phyloP scores from a whole-genome alignment of 129 eudicot species.

The Artemisia argyi region DNA sequence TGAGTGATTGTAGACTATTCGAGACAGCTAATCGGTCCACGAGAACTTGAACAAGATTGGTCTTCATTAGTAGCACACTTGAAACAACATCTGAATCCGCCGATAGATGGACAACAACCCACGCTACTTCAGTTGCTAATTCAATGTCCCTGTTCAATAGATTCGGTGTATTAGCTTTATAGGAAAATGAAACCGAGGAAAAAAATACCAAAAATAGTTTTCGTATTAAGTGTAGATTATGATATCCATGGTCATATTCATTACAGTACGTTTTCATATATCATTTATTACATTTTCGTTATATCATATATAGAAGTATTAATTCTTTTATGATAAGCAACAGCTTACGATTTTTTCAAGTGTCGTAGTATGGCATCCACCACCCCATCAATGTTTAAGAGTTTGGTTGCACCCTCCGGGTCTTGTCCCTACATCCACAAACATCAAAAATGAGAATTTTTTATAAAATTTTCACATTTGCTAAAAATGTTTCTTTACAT shows the following conservation, averaged over 20 bases:
- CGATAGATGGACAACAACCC: constrained; percentile 92
- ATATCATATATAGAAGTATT: too few species aligned
- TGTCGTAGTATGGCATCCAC: constrained; percentile 86
- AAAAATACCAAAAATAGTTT: constrained; percentile 6
- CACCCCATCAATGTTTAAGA: constrained; percentile 74
- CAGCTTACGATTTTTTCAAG: constrained; percentile 73
- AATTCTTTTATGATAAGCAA: neutral
- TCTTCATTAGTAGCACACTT: constrained; percentile 68
- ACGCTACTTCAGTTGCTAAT: constrained; percentile 88
- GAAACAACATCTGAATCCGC: constrained; percentile 84
- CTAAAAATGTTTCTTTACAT: constrained; percentile 20
- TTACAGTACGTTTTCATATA: neutral
- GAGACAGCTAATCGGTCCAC: constrained; percentile 74
- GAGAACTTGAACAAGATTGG: constrained; percentile 69
- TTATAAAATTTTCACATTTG: neutral
- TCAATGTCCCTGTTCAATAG: constrained; percentile 72
- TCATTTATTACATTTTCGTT: too few species aligned
- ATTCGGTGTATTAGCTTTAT: neutral
- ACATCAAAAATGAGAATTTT: constrained; percentile 12
- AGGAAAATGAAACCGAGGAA: neutral
- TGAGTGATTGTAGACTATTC: constrained; percentile 74
- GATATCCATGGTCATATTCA: neutral
- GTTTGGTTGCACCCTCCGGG: constrained; percentile 79
- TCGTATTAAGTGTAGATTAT: constrained; percentile 3
- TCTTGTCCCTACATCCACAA: constrained; percentile 76